Evolutionary conservation across 495 filamentous ascomycete species (phyloP), one percentile per base, ranked within the genome.

Genomic region (Cercophora scortea): DNA sequence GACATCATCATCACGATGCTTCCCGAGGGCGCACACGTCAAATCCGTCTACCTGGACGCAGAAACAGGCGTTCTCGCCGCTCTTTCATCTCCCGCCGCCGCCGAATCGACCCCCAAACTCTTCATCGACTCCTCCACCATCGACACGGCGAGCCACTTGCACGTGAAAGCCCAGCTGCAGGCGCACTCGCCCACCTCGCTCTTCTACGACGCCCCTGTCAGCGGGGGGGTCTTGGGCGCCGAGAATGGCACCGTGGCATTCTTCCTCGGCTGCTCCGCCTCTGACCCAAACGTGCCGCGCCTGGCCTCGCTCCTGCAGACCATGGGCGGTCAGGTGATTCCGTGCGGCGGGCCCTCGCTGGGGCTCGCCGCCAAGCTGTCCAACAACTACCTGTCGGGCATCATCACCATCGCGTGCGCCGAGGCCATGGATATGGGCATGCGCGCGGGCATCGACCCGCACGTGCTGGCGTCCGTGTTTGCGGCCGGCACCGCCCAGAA

Each of bases 371-470:
- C 78, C 1, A 81, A 80, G 54, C 65, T 81, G 2, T 76, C 66
- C 51, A 81, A 81, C 56, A 81, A 80, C 55, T 81, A 81, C 57
- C 66, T 72, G 33, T 75, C 70, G 4, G 74, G 72, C 11, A 61
- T 79, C 4, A 81, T 80, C 54, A 71, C 78, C 0, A 74, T 83
- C 34, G 76, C 75, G 0, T 67, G 62, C 15, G 63, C 73, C 3
- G 79, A 83, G 57, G 74, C 79, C 3, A 68, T 81, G 65, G 70
- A 77, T 52, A 78, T 81, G 62, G 78, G 76, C 1, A 80, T 83
- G 58, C 60, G 60, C 5, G 69, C 73, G 1, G 78, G 78, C 0
- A 58, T 83, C 52, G 71, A 79, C 55, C 71, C 78, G 0, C 55
- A 66, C 10, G 65, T 73, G 1, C 62, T 81, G 6, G 67, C 76